These are phyloP conservation scores for Cutaneotrichosporon dermatis DNA, from an alignment of 1,284 basidiomycete genomes.

Conservation along the genomic window DNA sequence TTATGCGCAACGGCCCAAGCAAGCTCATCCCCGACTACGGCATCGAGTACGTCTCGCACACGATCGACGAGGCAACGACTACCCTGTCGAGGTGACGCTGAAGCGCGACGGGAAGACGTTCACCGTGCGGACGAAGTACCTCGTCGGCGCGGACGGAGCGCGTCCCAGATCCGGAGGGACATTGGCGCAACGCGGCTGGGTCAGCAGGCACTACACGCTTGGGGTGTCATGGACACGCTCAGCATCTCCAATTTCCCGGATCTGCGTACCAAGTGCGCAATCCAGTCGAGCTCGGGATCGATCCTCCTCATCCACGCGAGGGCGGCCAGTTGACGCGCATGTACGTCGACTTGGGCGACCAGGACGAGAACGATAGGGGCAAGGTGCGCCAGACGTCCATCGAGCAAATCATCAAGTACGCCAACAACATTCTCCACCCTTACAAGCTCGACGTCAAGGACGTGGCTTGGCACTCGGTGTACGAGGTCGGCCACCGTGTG, in stretches of 20 bases:
- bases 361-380: constrained; percentile 12
- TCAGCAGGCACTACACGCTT: constrained; percentile 40
- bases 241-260: constrained; percentile 20
- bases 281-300: constrained; percentile 32
- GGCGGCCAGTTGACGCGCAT: constrained; percentile 26
- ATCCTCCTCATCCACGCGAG: constrained; percentile 39
- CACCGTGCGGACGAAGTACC: constrained; percentile 21
- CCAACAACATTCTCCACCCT: constrained; percentile 62
- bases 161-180: constrained; percentile 19
- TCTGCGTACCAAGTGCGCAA: constrained; percentile 32
- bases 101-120: constrained; percentile 12
- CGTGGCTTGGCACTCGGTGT: constrained; percentile 39
- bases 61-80: constrained; percentile 20
- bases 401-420: constrained; percentile 59
- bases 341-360: constrained; percentile 19
- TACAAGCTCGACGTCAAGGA: constrained; percentile 56
- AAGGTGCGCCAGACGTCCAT: constrained; percentile 45
- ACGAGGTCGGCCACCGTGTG: constrained; percentile 52
- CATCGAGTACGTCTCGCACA: constrained; percentile 7
- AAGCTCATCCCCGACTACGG: constrained; percentile 11
- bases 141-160: constrained; percentile 28
- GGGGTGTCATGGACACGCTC: constrained; percentile 39
- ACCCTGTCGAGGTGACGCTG: constrained; percentile 28
- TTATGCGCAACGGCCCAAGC: constrained; percentile 5
- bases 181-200: constrained; percentile 35